Conservation (phyloP, 768 basidiomycete species). For the Neoboletus magnificus region DNA sequence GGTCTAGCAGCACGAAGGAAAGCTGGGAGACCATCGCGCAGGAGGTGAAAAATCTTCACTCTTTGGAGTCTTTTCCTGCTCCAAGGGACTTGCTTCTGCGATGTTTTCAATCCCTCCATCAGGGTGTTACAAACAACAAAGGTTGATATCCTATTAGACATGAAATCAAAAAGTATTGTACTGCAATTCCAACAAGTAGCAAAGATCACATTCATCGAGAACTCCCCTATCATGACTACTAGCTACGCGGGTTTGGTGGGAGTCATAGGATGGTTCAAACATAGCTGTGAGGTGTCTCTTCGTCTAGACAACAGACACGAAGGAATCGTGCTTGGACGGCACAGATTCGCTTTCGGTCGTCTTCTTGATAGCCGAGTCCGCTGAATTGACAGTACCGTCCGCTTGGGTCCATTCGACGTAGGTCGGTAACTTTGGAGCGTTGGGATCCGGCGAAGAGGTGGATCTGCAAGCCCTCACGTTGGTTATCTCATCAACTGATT, state of each 20-base stretch:
- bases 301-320: constrained; percentile 11
- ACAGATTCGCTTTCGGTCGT: not conserved
- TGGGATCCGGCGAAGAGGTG: constrained; percentile 6
- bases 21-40: constrained; percentile 66
- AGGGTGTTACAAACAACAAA: not conserved
- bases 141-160: constrained; percentile 1
- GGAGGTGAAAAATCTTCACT: constrained; percentile 44
- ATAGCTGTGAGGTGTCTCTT: not conserved
- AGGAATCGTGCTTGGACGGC: not conserved
- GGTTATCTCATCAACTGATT: not conserved
- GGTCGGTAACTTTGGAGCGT: constrained; percentile 14
- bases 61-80: not conserved
- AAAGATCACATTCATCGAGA: not conserved
- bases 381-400: constrained; percentile 1
- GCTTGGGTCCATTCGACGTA: constrained; percentile 11
- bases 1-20: constrained; percentile 56
- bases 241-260: not conserved
- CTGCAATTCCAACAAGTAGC: not conserved
- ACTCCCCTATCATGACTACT: not conserved
- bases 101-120: not conserved
- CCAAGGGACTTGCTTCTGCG: not conserved
- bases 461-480: constrained; percentile 3
- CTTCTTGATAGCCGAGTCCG: constrained; percentile 6
- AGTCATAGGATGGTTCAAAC: not conserved
- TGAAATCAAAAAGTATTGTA: constrained; percentile 13